A percentile compares a stretch with the other conserved stretches of the same genome.
Conservation (phyloP, 1,139 yeast species). For the Chernovozyma aurita region DNA sequence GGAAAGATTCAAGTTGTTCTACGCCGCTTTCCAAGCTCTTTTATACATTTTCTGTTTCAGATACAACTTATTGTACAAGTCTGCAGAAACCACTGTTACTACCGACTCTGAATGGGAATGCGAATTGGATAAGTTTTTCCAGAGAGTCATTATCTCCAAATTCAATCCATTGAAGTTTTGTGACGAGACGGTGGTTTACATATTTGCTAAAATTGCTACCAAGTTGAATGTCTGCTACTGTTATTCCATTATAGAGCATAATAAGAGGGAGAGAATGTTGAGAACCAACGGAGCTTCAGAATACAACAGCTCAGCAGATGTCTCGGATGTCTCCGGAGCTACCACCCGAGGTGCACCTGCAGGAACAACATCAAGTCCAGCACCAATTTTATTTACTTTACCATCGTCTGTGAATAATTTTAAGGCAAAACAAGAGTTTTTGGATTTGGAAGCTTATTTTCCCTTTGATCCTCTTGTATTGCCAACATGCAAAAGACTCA, state of each 20-base stretch:
- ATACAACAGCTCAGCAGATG: not conserved
- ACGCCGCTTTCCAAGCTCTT: constrained; percentile 90
- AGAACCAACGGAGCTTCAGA: constrained; percentile 23
- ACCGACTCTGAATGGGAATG: constrained; percentile 66
- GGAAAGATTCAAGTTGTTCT: constrained; percentile 81
- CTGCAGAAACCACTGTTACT: not conserved
- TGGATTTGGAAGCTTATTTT: constrained; percentile 86
- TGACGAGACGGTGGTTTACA: constrained; percentile 87
- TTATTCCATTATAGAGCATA: constrained; percentile 87
- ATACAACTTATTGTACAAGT: constrained; percentile 52
- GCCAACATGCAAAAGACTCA: constrained; percentile 49
- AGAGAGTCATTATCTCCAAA: constrained; percentile 77
- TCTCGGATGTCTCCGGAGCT: not conserved
- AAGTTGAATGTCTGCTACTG: constrained; percentile 89
- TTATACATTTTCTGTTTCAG: constrained; percentile 91
- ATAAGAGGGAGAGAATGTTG: constrained; percentile 61
- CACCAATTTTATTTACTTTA: constrained; percentile 8
- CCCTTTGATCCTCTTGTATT: constrained; percentile 92
- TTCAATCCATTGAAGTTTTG: constrained; percentile 93
- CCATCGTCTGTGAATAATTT: constrained; percentile 39
- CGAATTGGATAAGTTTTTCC: constrained; percentile 79
- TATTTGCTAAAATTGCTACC: constrained; percentile 91
- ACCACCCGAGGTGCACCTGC: not conserved
- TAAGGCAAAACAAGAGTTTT: constrained; percentile 66
- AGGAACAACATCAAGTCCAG: not conserved